A percentile compares a stretch with the other conserved stretches of the same genome.
Evolutionary conservation across 2,329 filamentous ascomycete genomes (phyloP).

Genomic region (Chaetomium globosum): DNA sequence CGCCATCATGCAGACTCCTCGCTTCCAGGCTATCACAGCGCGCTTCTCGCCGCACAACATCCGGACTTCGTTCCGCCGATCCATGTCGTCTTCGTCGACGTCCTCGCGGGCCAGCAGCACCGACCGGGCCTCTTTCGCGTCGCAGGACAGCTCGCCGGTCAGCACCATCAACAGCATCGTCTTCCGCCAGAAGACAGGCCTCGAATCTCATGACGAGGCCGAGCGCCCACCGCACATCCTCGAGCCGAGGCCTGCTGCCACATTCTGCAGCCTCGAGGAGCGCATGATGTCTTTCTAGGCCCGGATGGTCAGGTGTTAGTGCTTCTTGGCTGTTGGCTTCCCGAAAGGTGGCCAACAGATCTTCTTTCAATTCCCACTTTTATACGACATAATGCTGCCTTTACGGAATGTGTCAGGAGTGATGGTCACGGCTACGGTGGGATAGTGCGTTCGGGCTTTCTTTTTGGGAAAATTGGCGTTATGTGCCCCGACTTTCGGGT

Average conservation of each 20-base stretch:
- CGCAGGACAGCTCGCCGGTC: constrained; percentile 50
- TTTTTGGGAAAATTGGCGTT: constrained; percentile 14
- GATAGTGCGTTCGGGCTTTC: neutral
- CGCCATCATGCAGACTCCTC: constrained; percentile 51
- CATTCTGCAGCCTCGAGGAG: constrained; percentile 66
- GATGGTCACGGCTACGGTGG: constrained; percentile 7
- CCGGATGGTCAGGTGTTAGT: neutral
- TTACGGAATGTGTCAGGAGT: neutral
- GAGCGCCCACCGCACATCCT: constrained; percentile 52
- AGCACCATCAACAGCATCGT: constrained; percentile 62
- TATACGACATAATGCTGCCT: constrained; percentile 22
- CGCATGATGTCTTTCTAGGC: constrained; percentile 52
- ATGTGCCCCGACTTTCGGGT: neutral
- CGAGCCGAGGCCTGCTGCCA: constrained; percentile 64
- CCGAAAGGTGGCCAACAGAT: neutral
- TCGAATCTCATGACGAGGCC: constrained; percentile 61
- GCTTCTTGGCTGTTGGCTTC: neutral
- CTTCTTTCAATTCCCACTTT: constrained; percentile 9
- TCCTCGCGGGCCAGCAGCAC: constrained; percentile 49
- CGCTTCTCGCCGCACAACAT: constrained; percentile 55
- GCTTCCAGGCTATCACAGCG: constrained; percentile 54
- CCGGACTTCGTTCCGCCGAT: constrained; percentile 57
- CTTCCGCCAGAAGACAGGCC: constrained; percentile 57
- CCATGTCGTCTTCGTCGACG: constrained; percentile 48
- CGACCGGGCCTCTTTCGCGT: constrained; percentile 48